phyloP scores from a whole-genome alignment of 352 stramenopile genomes.

The Phytophthora sp. region DNA sequence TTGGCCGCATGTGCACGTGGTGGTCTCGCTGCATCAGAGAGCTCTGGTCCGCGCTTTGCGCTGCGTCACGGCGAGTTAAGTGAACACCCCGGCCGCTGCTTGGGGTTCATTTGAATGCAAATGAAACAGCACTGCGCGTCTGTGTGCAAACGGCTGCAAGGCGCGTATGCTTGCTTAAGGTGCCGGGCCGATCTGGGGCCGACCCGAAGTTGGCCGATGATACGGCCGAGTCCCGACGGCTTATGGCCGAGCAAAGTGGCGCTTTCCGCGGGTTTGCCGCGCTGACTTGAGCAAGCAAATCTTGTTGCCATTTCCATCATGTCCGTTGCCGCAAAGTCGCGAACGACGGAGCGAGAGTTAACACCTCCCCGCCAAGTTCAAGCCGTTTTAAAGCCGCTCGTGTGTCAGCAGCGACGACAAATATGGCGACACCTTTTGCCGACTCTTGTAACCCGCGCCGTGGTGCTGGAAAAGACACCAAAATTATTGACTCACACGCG shows the following conservation, averaged over 20 bases:
- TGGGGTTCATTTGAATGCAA: constrained; percentile 16
- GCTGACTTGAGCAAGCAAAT: constrained; percentile 19
- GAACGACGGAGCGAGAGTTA: constrained; percentile 21
- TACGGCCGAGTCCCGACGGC: constrained; percentile 1
- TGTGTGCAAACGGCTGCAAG: constrained; percentile 15
- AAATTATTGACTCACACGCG: background rate
- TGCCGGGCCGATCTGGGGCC: background rate
- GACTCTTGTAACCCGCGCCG: constrained; percentile 12
- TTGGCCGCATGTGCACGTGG: constrained; percentile 13
- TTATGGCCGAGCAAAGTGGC: no score
- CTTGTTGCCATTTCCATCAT: constrained; percentile 28
- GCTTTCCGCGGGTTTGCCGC: constrained; percentile 13
- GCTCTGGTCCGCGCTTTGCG: constrained; percentile 17
- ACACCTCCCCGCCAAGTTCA: constrained; percentile 11
- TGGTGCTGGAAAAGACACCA: background rate
- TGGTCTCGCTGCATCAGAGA: constrained; percentile 10
- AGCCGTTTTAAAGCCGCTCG: background rate
- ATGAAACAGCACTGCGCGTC: constrained; percentile 22
- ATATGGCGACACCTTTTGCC: constrained; percentile 1
- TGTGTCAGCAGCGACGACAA: constrained; percentile 12
- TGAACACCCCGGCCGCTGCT: no score
- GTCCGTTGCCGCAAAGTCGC: constrained; percentile 2
- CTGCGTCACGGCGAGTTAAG: constrained; percentile 1
- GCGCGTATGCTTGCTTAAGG: constrained; percentile 5
- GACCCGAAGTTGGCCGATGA: background rate